phyloP scores from a whole-genome alignment of 768 basidiomycete genomes.

The Brasilioporus rufonigricans region DNA sequence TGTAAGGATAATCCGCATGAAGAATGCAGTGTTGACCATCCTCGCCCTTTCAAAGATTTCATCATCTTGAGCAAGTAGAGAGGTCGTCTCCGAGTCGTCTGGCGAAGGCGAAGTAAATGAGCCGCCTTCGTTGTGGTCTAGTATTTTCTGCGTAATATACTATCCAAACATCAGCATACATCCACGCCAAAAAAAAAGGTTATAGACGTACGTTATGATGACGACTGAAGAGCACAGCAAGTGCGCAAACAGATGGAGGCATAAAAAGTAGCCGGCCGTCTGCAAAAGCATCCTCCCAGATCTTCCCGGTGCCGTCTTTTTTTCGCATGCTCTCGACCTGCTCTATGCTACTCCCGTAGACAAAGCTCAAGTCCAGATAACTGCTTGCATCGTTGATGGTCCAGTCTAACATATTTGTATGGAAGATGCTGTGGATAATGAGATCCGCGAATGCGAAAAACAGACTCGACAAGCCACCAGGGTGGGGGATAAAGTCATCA shows the following conservation, averaged over 20 bases:
- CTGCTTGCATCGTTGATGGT: conserved; percentile 63
- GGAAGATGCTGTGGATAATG: conserved; percentile 72
- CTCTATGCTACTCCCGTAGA: conserved; percentile 62
- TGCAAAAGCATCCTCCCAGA: conserved; percentile 71
- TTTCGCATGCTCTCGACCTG: conserved; percentile 51
- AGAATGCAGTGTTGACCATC: conserved; percentile 70
- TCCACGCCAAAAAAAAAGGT: background rate
- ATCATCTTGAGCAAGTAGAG: conserved; percentile 55
- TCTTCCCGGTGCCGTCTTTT: conserved; percentile 62
- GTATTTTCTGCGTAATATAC: conserved; percentile 67
- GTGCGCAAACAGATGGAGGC: conserved; percentile 68
- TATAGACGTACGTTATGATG: conserved; percentile 64
- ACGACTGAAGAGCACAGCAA: conserved; percentile 65
- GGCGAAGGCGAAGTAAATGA: conserved; percentile 35
- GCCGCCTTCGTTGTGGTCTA: conserved; percentile 65
- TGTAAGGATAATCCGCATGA: conserved; percentile 64
- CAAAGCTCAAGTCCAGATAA: conserved; percentile 72
- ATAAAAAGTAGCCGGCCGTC: conserved; percentile 64
- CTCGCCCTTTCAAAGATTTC: conserved; percentile 76
- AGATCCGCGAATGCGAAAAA: conserved; percentile 82
- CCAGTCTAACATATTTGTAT: conserved; percentile 47
- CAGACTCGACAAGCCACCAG: conserved; percentile 66
- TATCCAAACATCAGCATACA: conserved; percentile 28
- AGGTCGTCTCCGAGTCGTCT: conserved; percentile 11
- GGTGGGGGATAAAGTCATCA: conserved; percentile 48